A percentile compares a stretch with the other conserved stretches of the same genome.
These are phyloP conservation scores for Botrytis porri DNA, from an alignment of 2,329 filamentous ascomycete genomes.

Conservation along the genomic window DNA sequence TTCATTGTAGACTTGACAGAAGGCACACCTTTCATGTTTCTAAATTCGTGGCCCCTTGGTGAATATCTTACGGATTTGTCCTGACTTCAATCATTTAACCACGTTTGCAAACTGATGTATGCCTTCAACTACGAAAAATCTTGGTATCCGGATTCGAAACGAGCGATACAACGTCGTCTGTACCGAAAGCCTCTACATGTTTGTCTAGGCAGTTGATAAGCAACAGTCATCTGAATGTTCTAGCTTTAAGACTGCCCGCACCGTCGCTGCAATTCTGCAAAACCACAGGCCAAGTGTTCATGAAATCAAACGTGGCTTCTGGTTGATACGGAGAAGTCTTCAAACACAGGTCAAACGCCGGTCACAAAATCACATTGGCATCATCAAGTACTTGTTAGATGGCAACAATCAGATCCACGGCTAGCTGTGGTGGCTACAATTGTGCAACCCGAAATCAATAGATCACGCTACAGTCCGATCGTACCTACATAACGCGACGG, in stretches of 20 bases:
- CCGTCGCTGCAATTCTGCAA: background rate
- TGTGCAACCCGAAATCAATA: too few species aligned
- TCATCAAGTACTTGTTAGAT: background rate
- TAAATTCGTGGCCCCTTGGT: background rate
- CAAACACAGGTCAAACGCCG: background rate
- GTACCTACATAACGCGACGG: background rate
- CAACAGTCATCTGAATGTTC: constrained; percentile 5
- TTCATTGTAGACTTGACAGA: background rate
- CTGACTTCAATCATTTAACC: background rate
- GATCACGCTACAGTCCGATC: background rate
- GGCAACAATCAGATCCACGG: background rate
- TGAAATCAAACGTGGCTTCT: background rate
- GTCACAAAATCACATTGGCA: background rate
- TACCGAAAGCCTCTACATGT: background rate
- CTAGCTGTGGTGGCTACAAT: background rate
- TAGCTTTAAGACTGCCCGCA: background rate
- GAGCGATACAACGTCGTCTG: background rate
- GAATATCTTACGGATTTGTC: background rate
- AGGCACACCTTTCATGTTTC: background rate
- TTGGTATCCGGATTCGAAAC: background rate
- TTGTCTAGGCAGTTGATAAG: background rate
- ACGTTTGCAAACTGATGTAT: background rate
- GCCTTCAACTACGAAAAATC: background rate
- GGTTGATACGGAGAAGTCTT: background rate
- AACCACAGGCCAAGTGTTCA: constrained; percentile 12